A percentile compares a stretch with the other conserved stretches of the same genome.
Conservation (phyloP, 306 rosid species). For the Heteromeles arbutifolia region DNA sequence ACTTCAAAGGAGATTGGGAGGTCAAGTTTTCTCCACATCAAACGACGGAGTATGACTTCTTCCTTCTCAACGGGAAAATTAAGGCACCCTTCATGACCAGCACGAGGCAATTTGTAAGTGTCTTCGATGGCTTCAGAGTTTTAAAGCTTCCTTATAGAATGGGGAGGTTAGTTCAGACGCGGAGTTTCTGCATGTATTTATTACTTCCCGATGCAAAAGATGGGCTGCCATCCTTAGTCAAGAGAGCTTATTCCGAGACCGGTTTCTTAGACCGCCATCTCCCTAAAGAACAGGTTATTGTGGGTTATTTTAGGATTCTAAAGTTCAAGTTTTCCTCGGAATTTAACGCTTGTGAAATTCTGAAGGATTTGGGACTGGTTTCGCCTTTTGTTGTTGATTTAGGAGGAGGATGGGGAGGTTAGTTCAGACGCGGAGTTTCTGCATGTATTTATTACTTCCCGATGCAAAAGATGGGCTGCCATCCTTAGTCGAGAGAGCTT, state of each 20-base stretch:
- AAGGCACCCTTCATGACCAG: conserved; percentile 14
- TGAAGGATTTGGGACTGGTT: conserved; percentile 4
- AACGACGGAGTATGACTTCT: neutral
- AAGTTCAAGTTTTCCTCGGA: neutral
- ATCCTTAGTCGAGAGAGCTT: neutral
- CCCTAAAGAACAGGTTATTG: neutral
- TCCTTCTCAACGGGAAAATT: neutral
- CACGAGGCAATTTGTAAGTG: neutral
- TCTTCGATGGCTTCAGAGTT: neutral
- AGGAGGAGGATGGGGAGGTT: neutral
- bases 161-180: too few relatives aligned
- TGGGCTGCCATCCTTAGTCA: conserved; percentile 8
- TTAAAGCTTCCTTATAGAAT: neutral
- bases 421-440: neutral
- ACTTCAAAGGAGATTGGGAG: conserved; percentile 18
- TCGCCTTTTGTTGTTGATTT: neutral
- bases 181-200: conserved; percentile 10
- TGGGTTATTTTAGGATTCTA: neutral
- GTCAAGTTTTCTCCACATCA: neutral
- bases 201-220: conserved; percentile 22
- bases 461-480: conserved; percentile 13
- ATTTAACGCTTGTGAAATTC: neutral
- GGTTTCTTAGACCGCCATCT: neutral
- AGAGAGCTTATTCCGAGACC: neutral
- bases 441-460: conserved; percentile 26